phyloP scores from a whole-genome alignment of 345 rosid species.

The Eutrema heterophyllum region DNA sequence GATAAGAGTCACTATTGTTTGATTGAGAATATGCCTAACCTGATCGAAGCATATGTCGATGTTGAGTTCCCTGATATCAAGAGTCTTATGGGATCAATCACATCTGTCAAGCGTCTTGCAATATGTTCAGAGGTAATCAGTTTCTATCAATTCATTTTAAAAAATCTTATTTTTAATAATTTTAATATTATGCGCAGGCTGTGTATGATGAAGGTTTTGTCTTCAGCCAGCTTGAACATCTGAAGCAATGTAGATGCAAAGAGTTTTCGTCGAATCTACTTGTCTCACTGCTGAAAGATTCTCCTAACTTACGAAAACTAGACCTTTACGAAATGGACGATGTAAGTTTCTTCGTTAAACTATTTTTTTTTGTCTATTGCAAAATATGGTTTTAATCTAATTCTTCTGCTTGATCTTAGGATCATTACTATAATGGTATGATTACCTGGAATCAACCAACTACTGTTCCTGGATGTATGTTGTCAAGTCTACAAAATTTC shows the following conservation, averaged over 20 bases:
- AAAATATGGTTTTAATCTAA: neutral
- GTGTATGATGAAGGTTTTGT: neutral
- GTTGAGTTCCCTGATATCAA: neutral
- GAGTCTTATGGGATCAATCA: neutral
- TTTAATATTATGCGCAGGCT: neutral
- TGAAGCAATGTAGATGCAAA: neutral
- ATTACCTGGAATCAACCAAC: neutral
- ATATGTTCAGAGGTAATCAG: conserved; percentile 3
- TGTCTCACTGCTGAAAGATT: neutral
- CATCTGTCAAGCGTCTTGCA: neutral
- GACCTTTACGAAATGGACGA: neutral
- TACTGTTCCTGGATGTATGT: neutral
- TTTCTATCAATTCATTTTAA: neutral
- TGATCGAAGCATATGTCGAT: conserved; percentile 5
- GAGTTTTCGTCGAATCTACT: neutral
- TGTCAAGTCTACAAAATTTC: neutral
- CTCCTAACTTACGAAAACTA: neutral
- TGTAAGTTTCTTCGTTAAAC: neutral
- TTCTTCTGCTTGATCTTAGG: neutral
- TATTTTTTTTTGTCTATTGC: neutral
- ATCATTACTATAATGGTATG: neutral
- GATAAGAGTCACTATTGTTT: neutral
- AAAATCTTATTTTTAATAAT: neutral
- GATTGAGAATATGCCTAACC: neutral
- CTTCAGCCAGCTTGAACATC: neutral